Percentiles rank a stretch among this genome's conserved stretches.
Evolutionary conservation across 2,329 filamentous ascomycete genomes (phyloP).

Genomic region (Neopestalotiopsis sp.): DNA sequence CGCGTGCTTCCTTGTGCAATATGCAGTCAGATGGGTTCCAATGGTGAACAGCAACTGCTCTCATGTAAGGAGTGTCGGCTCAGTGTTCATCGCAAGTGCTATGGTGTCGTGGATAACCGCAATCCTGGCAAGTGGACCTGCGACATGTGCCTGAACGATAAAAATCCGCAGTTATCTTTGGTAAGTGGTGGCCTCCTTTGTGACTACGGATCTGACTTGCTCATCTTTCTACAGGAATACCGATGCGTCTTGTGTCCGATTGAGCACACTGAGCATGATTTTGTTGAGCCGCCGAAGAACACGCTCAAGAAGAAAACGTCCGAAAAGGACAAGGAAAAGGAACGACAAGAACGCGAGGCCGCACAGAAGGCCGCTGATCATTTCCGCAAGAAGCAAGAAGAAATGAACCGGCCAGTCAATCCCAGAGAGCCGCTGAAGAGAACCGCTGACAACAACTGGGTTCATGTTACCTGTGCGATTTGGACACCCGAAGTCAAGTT

Average conservation of each 20-base stretch:
- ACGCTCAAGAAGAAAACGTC: constrained; percentile 81
- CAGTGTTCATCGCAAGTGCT: constrained; percentile 90
- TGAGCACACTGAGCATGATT: constrained; percentile 79
- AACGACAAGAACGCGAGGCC: constrained; percentile 83
- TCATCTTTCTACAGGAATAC: constrained; percentile 66
- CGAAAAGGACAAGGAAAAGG: constrained; percentile 89
- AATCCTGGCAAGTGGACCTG: constrained; percentile 85
- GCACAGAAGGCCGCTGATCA: constrained; percentile 80
- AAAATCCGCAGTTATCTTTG: constrained; percentile 89
- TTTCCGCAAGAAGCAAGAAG: constrained; percentile 82
- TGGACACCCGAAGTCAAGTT: constrained; percentile 95
- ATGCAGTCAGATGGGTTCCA: constrained; percentile 76
- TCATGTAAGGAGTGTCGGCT: constrained; percentile 88
- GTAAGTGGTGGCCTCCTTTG: constrained; percentile 53
- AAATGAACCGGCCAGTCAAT: constrained; percentile 80
- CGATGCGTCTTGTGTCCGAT: constrained; percentile 92
- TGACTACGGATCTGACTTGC: not conserved
- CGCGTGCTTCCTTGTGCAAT: constrained; percentile 83
- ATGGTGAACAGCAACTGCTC: constrained; percentile 70
- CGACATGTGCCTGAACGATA: constrained; percentile 95
- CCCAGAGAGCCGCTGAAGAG: constrained; percentile 92
- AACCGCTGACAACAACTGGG: constrained; percentile 97
- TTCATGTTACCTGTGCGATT: constrained; percentile 90
- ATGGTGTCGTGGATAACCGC: constrained; percentile 79
- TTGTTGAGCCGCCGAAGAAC: constrained; percentile 81